Evolutionary conservation across 2,329 filamentous ascomycete genomes (phyloP), one percentile per base, ranked within the genome.

Genomic region (Raffaelea albimanens): DNA sequence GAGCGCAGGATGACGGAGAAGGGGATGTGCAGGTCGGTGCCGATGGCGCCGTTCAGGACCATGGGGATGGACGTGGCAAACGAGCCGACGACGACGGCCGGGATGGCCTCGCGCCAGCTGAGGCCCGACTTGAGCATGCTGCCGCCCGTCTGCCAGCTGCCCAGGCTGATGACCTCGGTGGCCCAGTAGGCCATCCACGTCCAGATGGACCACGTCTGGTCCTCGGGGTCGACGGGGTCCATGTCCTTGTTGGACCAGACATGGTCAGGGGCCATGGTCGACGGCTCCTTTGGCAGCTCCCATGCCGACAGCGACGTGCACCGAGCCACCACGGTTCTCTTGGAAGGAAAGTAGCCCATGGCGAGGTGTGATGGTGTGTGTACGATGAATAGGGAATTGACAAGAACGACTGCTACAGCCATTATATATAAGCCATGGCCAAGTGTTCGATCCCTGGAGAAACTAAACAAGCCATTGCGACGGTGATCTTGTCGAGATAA

Each of bases 11-110:
- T 56, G 16, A 67, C 60, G 1, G 63, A 60, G 54, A 67, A 67
- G 5, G 63, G 63, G 21, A 64, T 61, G 47, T 67, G 64, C 16
- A 65, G 53, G 46, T 62, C 60, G 3, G 61, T 59, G 11, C 62
- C 61, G 49, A 63, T 65, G 10, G 61, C 61, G 21, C 63, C 61
- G 44, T 65, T 64, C 22, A 65, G 54, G 3, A 63, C 62, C 57
- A 62, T 63, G 13, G 63, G 62, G 38, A 75, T 70, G 16, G 73
- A 72, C 23, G 74, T 75, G 52, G 76, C 78, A 11, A 70, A 64
- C 3, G 71, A 67, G 39, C 80, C 78, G 5, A 79, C 73, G 40
- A 78, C 11, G n/a, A 44, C 40, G 23, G 48, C 49, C 1, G 52
- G 49, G 33, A 54, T 49, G 9, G 52, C 50, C 22, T 54, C 53